Evolutionary conservation across 495 filamentous ascomycete genomes (phyloP).

Genomic region (Emericellopsis terricola): DNA sequence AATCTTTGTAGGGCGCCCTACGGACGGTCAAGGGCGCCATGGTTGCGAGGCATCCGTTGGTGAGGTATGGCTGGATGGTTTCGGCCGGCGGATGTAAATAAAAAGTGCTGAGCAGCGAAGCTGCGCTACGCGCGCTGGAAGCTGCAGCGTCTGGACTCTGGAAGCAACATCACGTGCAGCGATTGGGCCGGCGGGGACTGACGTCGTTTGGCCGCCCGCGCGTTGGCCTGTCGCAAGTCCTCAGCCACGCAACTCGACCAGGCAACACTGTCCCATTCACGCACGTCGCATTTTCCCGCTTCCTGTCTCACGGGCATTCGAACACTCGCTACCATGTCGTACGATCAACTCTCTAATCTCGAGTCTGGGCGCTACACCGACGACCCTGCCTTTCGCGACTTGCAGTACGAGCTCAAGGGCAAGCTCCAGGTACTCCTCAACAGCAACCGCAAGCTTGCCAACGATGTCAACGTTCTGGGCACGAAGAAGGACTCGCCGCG

Average conservation of each 20-base stretch:
- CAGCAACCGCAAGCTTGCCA: conserved; percentile 63
- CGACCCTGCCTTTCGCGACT: conserved; percentile 76
- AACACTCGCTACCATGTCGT: conserved; percentile 47
- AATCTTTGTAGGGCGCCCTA: conserved; percentile 55
- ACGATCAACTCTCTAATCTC: conserved; percentile 65
- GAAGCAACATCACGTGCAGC: not conserved
- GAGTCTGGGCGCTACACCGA: conserved; percentile 68
- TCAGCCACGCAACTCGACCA: conserved; percentile 1
- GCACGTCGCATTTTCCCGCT: not conserved
- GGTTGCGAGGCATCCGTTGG: conserved; percentile 16
- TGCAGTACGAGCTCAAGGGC: conserved; percentile 65
- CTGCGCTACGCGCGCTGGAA: conserved; percentile 1
- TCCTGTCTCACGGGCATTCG: not conserved
- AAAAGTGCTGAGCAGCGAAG: conserved; percentile 2
- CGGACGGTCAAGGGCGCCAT: conserved; percentile 25
- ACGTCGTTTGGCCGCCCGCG: not conserved
- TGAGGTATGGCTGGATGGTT: not conserved
- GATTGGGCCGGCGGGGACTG: not conserved
- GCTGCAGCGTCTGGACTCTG: no score
- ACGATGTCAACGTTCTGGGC: conserved; percentile 68
- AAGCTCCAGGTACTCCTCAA: conserved; percentile 75
- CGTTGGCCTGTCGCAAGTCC: conserved; percentile 1
- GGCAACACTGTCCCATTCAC: no score
- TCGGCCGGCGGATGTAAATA: conserved; percentile 2
- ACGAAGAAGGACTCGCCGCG: conserved; percentile 81